phyloP scores from a whole-genome alignment of 768 basidiomycete genomes.

The Boletus tomentosulus region DNA sequence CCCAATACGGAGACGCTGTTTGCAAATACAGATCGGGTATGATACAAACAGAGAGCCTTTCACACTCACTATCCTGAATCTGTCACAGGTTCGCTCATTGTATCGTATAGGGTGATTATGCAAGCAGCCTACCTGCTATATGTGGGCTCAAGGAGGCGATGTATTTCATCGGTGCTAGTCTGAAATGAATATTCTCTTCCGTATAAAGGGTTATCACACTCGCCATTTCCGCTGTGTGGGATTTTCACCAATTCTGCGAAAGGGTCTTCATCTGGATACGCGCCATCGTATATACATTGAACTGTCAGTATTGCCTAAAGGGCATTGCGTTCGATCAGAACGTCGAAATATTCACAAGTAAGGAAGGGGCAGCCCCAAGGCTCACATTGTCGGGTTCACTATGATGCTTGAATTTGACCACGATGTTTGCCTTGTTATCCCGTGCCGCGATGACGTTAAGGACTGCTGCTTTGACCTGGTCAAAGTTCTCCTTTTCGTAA shows the following conservation, averaged over 20 bases:
- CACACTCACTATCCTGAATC: not conserved
- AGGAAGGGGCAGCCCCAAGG: no score
- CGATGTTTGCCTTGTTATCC: slow-evolving; percentile 7
- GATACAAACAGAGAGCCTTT: not conserved
- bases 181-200: not conserved
- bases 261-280: not conserved
- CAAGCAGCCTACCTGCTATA: not conserved
- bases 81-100: not conserved
- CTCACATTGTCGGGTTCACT: not conserved
- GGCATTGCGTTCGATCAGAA: not conserved
- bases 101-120: not conserved
- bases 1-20: not conserved
- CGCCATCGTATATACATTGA: slow-evolving; percentile 9
- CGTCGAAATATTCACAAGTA: not conserved
- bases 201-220: not conserved
- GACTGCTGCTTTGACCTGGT: slow-evolving; percentile 4
- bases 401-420: not conserved
- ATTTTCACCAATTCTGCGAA: not conserved
- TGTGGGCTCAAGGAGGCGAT: not conserved
- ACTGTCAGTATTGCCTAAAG: not conserved
- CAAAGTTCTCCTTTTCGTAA: not conserved
- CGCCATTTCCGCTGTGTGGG: not conserved
- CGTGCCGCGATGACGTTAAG: not conserved
- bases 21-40: not conserved
- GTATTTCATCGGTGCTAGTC: not conserved